These are phyloP conservation scores for Deinandra increscens DNA, from an alignment of 129 eudicot genomes.

Conservation along the genomic window DNA sequence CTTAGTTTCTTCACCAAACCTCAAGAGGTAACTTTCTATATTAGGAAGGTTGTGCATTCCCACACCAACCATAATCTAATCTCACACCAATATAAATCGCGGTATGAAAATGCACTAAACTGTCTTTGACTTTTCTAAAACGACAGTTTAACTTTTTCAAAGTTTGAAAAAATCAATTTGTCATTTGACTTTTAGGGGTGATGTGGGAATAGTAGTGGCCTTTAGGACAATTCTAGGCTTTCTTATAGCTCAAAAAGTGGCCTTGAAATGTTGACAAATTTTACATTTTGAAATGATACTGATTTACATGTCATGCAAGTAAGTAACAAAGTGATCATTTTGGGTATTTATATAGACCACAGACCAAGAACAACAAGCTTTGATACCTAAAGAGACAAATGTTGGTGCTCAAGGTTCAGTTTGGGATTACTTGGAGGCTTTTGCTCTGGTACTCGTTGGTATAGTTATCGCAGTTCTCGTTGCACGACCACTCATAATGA, in stretches of 20 bases:
- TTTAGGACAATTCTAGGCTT: neutral
- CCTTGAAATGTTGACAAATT: neutral
- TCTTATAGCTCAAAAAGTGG: neutral
- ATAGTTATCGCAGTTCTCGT: constrained; percentile 27
- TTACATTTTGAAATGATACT: neutral
- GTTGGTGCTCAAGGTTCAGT: constrained; percentile 15
- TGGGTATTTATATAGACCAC: constrained; percentile 25
- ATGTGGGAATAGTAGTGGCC: too few species aligned
- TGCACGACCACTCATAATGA: constrained; percentile 41
- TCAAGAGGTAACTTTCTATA: constrained; percentile 26
- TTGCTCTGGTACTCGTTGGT: constrained; percentile 35
- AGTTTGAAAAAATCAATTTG: too few species aligned
- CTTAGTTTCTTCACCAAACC: constrained; percentile 23
- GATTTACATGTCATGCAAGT: neutral
- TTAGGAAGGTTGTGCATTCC: neutral
- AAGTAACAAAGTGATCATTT: neutral
- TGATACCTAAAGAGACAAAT: constrained; percentile 23
- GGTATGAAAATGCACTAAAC: too few species aligned
- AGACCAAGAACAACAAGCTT: constrained; percentile 38
- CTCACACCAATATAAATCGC: too few species aligned
- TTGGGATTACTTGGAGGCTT: constrained; percentile 40
- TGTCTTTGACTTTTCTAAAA: too few species aligned
- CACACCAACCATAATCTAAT: too few species aligned
- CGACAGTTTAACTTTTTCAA: too few species aligned
- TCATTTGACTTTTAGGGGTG: too few species aligned